Evolutionary conservation across 208 protist species (phyloP), one percentile per base, ranked within the genome.

Genomic region (Trypanosoma lewisi): DNA sequence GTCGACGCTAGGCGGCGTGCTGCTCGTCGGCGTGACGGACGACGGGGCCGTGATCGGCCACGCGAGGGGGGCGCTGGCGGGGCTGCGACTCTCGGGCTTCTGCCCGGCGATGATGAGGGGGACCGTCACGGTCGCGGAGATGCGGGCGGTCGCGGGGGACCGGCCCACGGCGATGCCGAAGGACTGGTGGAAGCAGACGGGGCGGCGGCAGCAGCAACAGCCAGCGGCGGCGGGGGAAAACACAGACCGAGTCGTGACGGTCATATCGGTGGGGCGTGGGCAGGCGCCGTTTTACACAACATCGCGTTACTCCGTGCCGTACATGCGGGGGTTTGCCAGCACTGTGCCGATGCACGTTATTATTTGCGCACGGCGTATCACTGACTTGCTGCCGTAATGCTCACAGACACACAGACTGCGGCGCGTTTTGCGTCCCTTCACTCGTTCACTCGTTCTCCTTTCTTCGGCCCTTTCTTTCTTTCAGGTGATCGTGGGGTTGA

Each of bases 81-180:
- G 70, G n/a, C 56, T 95, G 59, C 83, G 86, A 23, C 60, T 68
- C 7, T 83, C 77, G 0, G 86, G 84, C 12, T 93, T 93, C 68
- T 95, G 83, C 62, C 89, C 89, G 4, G 84, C 89, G 11, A 92
- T 95, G 85, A 69, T 83, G 16, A 87, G 88, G 59, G 81, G 82
- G 37, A 73, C 61, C 21, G 77, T 95, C n/a, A 69, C 61, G 28
- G 66, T 82, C 36, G 65, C 66, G 34, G 81, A 91, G 51, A 65
- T 95, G 58, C 89, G 84, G 16, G 75, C 71, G 11, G 67, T 85
- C 23, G 54, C 28, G 2, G 60, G 12, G 17, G 48, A 47, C 1
- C 31, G 45, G 2, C 49, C 63, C 21, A 37, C 17, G 0, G 25
- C 52, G 4, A 82, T 88, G 77, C 87, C 82, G 19, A 74, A 60